phyloP scores from a whole-genome alignment of 345 rosid genomes.

The Murraya koenigii region DNA sequence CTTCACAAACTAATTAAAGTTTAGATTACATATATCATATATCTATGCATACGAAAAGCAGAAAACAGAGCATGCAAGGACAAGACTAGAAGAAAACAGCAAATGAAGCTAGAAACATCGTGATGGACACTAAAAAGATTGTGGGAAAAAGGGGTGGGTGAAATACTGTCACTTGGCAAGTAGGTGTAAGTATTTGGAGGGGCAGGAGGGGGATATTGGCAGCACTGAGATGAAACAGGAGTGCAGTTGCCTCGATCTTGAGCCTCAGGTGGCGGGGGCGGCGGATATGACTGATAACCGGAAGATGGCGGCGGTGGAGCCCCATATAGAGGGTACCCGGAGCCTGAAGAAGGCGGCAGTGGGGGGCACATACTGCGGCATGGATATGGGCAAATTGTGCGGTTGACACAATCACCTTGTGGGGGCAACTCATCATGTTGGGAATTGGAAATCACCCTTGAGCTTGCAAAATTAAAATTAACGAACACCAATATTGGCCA shows the following conservation, averaged over 20 bases:
- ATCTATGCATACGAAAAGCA: not conserved
- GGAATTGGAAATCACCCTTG: constrained; percentile 20
- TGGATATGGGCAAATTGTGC: constrained; percentile 28
- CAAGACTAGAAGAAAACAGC: constrained; percentile 16
- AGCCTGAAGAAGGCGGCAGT: constrained; percentile 9
- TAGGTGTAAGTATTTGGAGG: constrained; percentile 23
- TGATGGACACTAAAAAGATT: not conserved
- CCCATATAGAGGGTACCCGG: constrained; percentile 15
- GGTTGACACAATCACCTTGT: constrained; percentile 17
- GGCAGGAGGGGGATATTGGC: constrained; percentile 24
- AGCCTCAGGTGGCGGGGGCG: constrained; percentile 19
- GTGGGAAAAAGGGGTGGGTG: constrained; percentile 4
- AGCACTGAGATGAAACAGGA: constrained; percentile 29
- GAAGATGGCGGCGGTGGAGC: constrained; percentile 22
- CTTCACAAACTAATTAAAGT: not conserved
- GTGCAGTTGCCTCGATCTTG: constrained; percentile 27
- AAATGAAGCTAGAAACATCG: constrained; percentile 14
- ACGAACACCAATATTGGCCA: constrained; percentile 13
- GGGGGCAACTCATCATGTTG: constrained; percentile 15
- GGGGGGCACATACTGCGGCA: constrained; percentile 32
- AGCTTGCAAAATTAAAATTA: constrained; percentile 14
- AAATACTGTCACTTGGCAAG: constrained; percentile 8
- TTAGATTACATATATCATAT: not conserved
- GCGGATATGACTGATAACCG: constrained; percentile 18
- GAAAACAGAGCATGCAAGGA: not conserved